Base-by-base conservation (phyloP, 257 asterid species). In the Sherardia arvensis region DNA sequence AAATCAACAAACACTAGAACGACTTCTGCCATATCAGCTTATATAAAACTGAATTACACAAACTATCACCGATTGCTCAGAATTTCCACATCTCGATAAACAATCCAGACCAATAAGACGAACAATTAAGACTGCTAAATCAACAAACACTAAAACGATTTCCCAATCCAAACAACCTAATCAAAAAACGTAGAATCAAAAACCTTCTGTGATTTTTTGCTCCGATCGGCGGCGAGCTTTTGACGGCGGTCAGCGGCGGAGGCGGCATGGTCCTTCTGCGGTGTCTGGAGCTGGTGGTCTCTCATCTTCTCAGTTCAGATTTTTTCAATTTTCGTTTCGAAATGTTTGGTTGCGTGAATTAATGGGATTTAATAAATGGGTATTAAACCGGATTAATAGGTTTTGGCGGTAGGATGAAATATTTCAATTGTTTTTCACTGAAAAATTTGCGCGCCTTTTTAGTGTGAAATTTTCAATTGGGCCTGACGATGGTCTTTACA, bases 181-280 rank as follows among this genome's bases (percentile, higher is more conserved):
- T n/a, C 34, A 8, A 11, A 7, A 70, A 21, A 14, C 1, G 62
- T 4, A 17, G n/a, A 66, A 64, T 66, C 10, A 7, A 43, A n/a
- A 43, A 84, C 90, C 81, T 80, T 84, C 27, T 62, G 79, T 53
- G 4, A 45, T 70, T 77, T 82, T 67, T 51, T 70, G 28, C 28
- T 56, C 66, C 68, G 76, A 66, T 77, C 85, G 17, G 80, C 23
- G 58, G 75, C 21, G 27, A 77, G 65, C 77, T 82, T 87, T 26
- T 70, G 51, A 20, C 71, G 74, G 64, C 86, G 87, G 71, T 66
- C 74, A 6, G 76, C 71, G 51, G 56, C 18, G 2, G 64, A 68
- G 51, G 54, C 15, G 4, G 67, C 4, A 34, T 12, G 34, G 14
- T 71, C 66, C 51, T 69, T 74, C 38, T 54, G 79, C 32, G 70